These are phyloP conservation scores for Thraustochytrium striatum DNA, from an alignment of 352 stramenopile species.

Conservation along the genomic window DNA sequence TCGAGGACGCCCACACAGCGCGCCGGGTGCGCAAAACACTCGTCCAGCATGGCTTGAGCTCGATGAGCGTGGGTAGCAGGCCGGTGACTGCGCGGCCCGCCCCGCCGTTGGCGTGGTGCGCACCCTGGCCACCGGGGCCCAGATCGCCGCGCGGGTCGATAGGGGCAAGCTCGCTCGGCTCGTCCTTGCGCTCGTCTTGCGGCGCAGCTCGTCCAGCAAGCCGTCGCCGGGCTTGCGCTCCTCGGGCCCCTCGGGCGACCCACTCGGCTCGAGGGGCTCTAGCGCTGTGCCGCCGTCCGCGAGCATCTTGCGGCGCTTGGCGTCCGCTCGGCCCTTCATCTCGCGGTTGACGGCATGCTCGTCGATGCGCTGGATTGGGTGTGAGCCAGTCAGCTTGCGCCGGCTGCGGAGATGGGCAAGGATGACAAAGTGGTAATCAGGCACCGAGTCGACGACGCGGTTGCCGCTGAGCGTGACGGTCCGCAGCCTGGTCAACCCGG, in stretches of 20 bases:
- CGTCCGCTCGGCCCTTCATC: background rate
- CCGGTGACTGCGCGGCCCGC: background rate
- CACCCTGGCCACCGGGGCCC: background rate
- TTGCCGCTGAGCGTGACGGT: background rate
- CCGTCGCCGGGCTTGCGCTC: background rate
- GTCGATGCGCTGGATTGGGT: background rate
- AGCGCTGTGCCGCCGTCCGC: no score
- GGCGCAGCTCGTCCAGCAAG: background rate
- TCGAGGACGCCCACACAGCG: background rate
- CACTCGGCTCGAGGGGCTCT: background rate
- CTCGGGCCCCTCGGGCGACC: background rate
- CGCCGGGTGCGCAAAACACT: conserved; percentile 18
- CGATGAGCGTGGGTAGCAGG: background rate
- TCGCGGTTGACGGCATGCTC: background rate
- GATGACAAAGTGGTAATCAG: background rate
- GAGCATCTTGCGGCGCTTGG: background rate
- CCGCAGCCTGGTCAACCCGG: background rate
- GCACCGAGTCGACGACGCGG: background rate
- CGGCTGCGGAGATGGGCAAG: background rate
- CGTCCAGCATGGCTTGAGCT: conserved; percentile 31
- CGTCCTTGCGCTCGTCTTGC: background rate
- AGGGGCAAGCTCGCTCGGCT: background rate
- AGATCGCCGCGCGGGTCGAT: background rate
- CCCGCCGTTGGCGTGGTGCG: background rate
- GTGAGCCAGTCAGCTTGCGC: background rate